Evolutionary conservation across 495 filamentous ascomycete species (phyloP), one percentile per base, ranked within the genome.

Genomic region (Aspergillus carlsbadensis): DNA sequence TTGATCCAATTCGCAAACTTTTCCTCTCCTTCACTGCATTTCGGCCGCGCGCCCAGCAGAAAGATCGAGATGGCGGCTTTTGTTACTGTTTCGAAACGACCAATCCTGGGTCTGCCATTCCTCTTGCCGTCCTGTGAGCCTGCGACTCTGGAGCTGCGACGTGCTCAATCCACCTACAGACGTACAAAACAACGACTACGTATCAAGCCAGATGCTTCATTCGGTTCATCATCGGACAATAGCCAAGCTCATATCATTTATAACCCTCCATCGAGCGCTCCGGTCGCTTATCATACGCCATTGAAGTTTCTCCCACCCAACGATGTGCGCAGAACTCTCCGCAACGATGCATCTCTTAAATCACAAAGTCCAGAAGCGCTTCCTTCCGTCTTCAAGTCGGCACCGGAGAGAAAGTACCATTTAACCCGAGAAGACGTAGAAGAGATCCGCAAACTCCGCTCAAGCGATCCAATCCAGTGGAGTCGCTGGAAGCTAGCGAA

Each of bases 261-360:
- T 86, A 98, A 97, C 75, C 94, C 94, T 39, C 94, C 94, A 6
- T 87, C 92, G n/a, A 84, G 90, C 31, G 81, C 84, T 0, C 83
- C 95, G 2, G 89, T 84, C 17, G 86, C 92, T 33, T 90, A 87
- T 70, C 83, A 95, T 69, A 98, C 94, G 3, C 94, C 94, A 29
- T 77, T 83, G 54, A 92, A 90, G 59, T 98, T 98, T 76, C 85
- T 98, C 14, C 95, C 94, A 26, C 75, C 77, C 57, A 74, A 78
- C 56, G 95, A 98, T 74, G 81, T 81, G 7, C 86, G 93, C 26
- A 84, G 85, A 53, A 70, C 73, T 46, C 73, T 91, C 57, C 72
- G 76, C 15, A 47, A 65, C 18, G 69, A 72, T 29, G 39, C 61
- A 10, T 36, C 64, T 11, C 21, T 55, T 15, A 57, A 63, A 6